A percentile compares a stretch with the other conserved stretches of the same genome.
phyloP scores from a whole-genome alignment of 2,329 filamentous ascomycete genomes.

The Diaporthe eres region DNA sequence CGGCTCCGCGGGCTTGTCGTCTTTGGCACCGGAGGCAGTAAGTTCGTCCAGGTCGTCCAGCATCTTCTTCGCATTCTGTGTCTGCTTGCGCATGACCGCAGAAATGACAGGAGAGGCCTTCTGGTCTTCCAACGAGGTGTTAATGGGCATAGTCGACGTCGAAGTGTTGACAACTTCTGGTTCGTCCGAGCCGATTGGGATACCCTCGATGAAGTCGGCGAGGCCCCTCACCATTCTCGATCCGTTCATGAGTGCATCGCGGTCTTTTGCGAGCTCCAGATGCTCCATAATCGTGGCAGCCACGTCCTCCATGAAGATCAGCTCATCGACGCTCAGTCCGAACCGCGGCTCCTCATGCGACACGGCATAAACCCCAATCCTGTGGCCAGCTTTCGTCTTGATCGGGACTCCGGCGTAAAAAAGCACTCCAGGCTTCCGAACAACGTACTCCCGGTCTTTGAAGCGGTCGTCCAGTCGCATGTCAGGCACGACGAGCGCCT shows the following conservation, averaged over 20 bases:
- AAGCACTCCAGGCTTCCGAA: not conserved
- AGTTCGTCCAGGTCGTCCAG: constrained; percentile 35
- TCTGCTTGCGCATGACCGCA: constrained; percentile 37
- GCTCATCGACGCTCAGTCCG: constrained; percentile 41
- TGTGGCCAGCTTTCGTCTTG: constrained; percentile 33
- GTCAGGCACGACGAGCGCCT: constrained; percentile 35
- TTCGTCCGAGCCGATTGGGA: constrained; percentile 17
- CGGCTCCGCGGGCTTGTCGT: not conserved
- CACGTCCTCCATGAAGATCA: constrained; percentile 46
- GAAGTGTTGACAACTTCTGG: not conserved
- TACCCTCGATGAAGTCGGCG: constrained; percentile 45
- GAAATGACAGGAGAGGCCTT: constrained; percentile 27
- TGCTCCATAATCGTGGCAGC: constrained; percentile 47
- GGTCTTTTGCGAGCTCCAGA: constrained; percentile 45
- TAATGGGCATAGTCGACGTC: not conserved
- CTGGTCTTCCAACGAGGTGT: constrained; percentile 19
- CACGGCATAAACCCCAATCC: constrained; percentile 36
- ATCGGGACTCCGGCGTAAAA: constrained; percentile 39
- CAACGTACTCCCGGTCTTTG: constrained; percentile 34
- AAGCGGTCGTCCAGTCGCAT: constrained; percentile 39
- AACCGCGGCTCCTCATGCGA: constrained; percentile 15
- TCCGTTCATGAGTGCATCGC: constrained; percentile 44
- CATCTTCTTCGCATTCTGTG: constrained; percentile 34
- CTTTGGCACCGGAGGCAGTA: not conserved
- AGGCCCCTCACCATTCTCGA: constrained; percentile 46